Percentiles rank a stretch among this genome's conserved stretches.
These are phyloP conservation scores for Colletotrichum ledebouriae DNA, from an alignment of 2,329 filamentous ascomycete species.

Conservation along the genomic window DNA sequence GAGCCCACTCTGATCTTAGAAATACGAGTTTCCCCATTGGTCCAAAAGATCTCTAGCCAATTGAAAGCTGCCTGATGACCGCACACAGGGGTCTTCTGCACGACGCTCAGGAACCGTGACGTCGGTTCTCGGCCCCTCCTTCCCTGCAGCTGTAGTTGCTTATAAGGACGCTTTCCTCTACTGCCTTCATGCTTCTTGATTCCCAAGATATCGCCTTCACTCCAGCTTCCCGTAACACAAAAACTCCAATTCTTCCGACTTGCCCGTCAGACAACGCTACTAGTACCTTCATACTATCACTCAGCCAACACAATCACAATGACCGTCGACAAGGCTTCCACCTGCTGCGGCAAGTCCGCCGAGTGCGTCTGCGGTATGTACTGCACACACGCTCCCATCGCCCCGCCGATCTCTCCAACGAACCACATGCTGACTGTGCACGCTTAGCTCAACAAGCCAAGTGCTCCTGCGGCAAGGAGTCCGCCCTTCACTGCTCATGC, in stretches of 20 bases:
- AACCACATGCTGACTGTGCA: conserved; percentile 16
- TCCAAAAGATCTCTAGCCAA: conserved; percentile 29
- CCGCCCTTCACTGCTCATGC: conserved; percentile 89
- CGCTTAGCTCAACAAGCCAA: conserved; percentile 71
- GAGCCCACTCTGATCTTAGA: conserved; percentile 4
- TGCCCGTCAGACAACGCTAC: background rate
- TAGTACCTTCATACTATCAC: background rate
- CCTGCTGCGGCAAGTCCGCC: conserved; percentile 68
- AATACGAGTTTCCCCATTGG: conserved; percentile 16
- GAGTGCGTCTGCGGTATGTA: conserved; percentile 71
- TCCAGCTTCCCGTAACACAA: background rate
- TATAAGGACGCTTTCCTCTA: conserved; percentile 34
- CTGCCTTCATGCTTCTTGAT: accelerated
- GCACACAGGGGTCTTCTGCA: conserved; percentile 13
- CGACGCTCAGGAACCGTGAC: conserved; percentile 34
- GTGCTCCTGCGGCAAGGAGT: conserved; percentile 92
- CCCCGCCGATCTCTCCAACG: background rate
- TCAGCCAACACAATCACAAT: conserved; percentile 47
- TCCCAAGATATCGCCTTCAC: conserved; percentile 5
- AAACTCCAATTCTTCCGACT: background rate
- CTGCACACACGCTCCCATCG: background rate
- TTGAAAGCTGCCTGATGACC: conserved; percentile 22
- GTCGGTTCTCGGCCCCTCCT: conserved; percentile 37
- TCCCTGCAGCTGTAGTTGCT: conserved; percentile 35
- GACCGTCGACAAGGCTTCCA: conserved; percentile 57